Conservation (phyloP, 2,329 filamentous ascomycete species). For the Geoglossum cookeanum region DNA sequence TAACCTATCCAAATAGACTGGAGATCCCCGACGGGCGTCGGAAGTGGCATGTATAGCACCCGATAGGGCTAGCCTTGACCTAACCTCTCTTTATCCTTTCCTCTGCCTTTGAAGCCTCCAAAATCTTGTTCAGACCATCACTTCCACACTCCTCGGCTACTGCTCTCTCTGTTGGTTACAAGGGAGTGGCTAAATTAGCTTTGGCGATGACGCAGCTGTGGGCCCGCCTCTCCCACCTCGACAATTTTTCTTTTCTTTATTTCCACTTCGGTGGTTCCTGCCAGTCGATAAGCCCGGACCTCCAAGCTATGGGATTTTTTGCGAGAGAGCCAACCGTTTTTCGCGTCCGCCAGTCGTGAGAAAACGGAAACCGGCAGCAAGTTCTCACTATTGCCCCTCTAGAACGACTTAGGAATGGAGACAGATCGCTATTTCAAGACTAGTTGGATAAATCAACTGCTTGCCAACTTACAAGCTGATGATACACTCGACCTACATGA, state of each 20-base stretch:
- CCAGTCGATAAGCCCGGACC: neutral
- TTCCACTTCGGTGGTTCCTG: neutral
- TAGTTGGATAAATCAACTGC: conserved; percentile 1
- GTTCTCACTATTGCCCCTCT: neutral
- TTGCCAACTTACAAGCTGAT: neutral
- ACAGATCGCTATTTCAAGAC: conserved; percentile 1
- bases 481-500: neutral
- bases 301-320: no score
- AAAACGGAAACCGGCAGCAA: no score
- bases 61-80: neutral
- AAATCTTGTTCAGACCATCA: neutral
- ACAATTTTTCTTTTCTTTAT: neutral
- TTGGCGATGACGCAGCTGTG: neutral
- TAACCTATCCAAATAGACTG: no score
- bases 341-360: no score
- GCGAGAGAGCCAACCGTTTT: no score
- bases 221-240: neutral
- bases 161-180: neutral
- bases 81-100: neutral
- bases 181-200: neutral
- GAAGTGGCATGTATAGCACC: neutral
- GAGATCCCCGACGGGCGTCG: neutral
- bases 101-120: neutral
- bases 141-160: neutral
- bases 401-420: neutral